A percentile compares a stretch with the other conserved stretches of the same genome.
These are phyloP conservation scores for Flaveria robusta DNA, from an alignment of 129 eudicot species.

Conservation along the genomic window DNA sequence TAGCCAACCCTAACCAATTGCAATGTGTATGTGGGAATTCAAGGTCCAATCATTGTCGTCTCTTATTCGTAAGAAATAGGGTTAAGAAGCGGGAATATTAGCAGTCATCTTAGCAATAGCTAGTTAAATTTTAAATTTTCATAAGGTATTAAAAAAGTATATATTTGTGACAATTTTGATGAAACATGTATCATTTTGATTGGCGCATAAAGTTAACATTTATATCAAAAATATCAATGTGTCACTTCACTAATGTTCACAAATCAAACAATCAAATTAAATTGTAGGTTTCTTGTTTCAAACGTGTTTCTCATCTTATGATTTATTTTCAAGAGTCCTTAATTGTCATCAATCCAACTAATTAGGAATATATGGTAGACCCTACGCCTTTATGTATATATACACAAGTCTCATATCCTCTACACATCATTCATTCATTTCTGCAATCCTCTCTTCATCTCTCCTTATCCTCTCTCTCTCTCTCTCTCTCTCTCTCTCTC, in stretches of 20 bases:
- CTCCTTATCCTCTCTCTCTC: background rate
- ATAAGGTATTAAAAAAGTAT: background rate
- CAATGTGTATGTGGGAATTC: no score
- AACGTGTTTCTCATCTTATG: background rate
- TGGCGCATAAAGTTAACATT: background rate
- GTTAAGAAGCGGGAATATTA: background rate
- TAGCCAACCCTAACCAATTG: no score
- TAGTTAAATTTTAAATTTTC: background rate
- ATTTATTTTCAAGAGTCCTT: background rate
- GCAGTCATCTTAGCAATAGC: background rate
- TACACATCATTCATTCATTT: slow-evolving; percentile 1
- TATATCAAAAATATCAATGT: background rate
- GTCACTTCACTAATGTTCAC: background rate
- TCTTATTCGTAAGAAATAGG: background rate
- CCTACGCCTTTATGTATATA: slow-evolving; percentile 30
- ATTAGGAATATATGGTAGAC: slow-evolving; percentile 16
- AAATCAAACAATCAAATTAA: background rate
- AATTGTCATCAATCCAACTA: slow-evolving; percentile 17
- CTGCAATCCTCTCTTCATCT: slow-evolving; percentile 1
- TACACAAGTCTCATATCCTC: slow-evolving; percentile 22
- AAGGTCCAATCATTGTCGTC: no score
- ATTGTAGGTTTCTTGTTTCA: background rate
- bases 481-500: background rate
- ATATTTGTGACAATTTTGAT: background rate
- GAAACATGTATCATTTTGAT: background rate